These are phyloP conservation scores for Pleurotus platypus DNA, from an alignment of 768 basidiomycete genomes.

Conservation along the genomic window DNA sequence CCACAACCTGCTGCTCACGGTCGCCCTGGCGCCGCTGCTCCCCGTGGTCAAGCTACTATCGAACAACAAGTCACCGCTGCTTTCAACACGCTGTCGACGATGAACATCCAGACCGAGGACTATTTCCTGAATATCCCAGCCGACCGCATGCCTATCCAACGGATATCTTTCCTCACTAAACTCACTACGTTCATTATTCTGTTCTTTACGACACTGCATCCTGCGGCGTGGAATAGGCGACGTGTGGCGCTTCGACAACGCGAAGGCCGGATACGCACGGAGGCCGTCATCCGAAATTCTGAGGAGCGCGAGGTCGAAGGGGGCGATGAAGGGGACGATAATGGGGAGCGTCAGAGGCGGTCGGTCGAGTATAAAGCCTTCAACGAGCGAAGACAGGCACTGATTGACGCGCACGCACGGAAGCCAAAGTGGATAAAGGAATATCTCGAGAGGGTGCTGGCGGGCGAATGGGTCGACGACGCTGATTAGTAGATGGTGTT, in stretches of 20 bases:
- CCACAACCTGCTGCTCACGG: slow-evolving; percentile 7
- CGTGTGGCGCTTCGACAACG: slow-evolving; percentile 53
- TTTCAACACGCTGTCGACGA: slow-evolving; percentile 51
- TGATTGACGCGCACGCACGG: slow-evolving; percentile 45
- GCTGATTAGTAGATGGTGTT: slow-evolving; percentile 33
- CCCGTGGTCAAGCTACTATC: slow-evolving; percentile 10
- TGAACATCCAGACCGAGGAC: slow-evolving; percentile 58
- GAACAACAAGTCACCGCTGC: slow-evolving; percentile 25
- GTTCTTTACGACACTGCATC: slow-evolving; percentile 61
- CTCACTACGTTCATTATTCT: slow-evolving; percentile 50
- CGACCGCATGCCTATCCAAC: slow-evolving; percentile 16
- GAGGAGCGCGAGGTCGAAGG: slow-evolving; percentile 18
- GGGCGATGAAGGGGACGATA: slow-evolving; percentile 19
- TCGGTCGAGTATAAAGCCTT: slow-evolving; percentile 27
- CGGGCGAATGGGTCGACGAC: slow-evolving; percentile 70
- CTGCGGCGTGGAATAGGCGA: slow-evolving; percentile 72
- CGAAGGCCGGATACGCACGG: slow-evolving; percentile 66
- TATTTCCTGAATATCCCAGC: slow-evolving; percentile 34
- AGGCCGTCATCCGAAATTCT: slow-evolving; percentile 45
- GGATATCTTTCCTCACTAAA: slow-evolving; percentile 50
- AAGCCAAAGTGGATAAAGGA: slow-evolving; percentile 59
- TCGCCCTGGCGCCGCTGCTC: slow-evolving; percentile 9
- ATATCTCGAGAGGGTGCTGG: slow-evolving; percentile 63
- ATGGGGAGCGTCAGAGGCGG: slow-evolving; percentile 23
- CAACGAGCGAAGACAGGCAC: slow-evolving; percentile 33